These are phyloP conservation scores for Eleusine coracana DNA, from an alignment of 176 grass and related monocot genomes.

Conservation along the genomic window DNA sequence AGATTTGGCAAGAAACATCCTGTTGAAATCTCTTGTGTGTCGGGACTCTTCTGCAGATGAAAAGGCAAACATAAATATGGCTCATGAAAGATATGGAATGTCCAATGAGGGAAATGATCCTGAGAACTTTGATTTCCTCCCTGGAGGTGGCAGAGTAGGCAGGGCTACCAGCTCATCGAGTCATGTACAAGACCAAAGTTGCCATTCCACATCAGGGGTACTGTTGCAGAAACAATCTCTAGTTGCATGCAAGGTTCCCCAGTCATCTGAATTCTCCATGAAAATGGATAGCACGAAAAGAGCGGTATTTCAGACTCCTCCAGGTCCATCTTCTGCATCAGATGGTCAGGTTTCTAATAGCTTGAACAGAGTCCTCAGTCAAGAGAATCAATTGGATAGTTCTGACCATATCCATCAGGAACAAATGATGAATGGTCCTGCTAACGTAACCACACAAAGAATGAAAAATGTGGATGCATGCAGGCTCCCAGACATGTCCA, in stretches of 20 bases:
- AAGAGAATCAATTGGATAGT: conserved; percentile 42
- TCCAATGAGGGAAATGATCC: conserved; percentile 19
- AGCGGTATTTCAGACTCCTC: conserved; percentile 38
- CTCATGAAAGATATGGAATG: conserved; percentile 36
- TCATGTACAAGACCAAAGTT: conserved; percentile 47
- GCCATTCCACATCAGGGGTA: conserved; percentile 42
- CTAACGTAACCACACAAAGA: conserved; percentile 16
- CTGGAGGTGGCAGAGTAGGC: conserved; percentile 28
- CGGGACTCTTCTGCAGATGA: conserved; percentile 33
- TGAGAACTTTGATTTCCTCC: conserved; percentile 43
- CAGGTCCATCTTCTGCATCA: conserved; percentile 34
- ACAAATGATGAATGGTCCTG: conserved; percentile 37
- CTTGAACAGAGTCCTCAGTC: conserved; percentile 23
- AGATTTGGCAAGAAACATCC: conserved; percentile 35
- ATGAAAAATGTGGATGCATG: conserved; percentile 37
- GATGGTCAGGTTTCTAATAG: conserved; percentile 44
- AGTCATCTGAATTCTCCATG: conserved; percentile 36
- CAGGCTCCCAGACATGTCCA: conserved; percentile 11
- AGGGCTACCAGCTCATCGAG: conserved; percentile 24
- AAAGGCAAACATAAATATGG: conserved; percentile 34
- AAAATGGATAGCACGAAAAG: conserved; percentile 43
- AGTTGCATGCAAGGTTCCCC: conserved; percentile 36
- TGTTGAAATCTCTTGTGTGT: conserved; percentile 42
- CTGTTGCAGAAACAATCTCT: conserved; percentile 43
- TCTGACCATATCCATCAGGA: conserved; percentile 30